These are phyloP conservation scores for Auriscalpium vulgare DNA, from an alignment of 768 basidiomycete species.

Conservation along the genomic window DNA sequence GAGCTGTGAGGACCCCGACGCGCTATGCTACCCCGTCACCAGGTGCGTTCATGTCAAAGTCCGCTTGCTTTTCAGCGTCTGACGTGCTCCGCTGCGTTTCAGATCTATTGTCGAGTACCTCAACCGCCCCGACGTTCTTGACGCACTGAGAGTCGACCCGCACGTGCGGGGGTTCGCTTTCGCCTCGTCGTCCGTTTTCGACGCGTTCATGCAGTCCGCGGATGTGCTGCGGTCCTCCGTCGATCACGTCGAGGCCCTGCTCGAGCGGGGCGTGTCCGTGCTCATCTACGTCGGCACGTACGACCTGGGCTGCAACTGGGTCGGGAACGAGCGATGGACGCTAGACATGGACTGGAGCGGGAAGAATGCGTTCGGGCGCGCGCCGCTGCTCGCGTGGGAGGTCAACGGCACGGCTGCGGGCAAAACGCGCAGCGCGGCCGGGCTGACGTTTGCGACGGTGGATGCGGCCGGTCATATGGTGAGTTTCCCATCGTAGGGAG, in stretches of 20 bases:
- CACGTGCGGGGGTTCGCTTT: conserved; percentile 31
- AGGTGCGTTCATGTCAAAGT: conserved; percentile 18
- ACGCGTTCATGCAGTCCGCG: conserved; percentile 38
- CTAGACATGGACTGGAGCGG: conserved; percentile 54
- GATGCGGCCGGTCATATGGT: conserved; percentile 74
- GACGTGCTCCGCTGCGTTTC: not conserved
- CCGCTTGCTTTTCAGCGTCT: not conserved
- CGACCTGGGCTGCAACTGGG: conserved; percentile 54
- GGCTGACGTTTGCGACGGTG: conserved; percentile 56
- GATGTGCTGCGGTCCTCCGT: conserved; percentile 30
- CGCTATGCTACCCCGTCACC: conserved; percentile 54
- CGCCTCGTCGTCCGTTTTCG: conserved; percentile 35
- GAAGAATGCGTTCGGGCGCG: conserved; percentile 34
- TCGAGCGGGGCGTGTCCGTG: conserved; percentile 45
- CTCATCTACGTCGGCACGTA: conserved; percentile 49
- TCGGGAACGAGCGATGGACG: conserved; percentile 59
- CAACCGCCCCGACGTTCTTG: conserved; percentile 44
- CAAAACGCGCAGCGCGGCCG: conserved; percentile 40
- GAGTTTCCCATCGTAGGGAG: not conserved
- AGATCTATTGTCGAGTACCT: conserved; percentile 59
- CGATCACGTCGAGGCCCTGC: conserved; percentile 40
- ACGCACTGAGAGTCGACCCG: conserved; percentile 54
- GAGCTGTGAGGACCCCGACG: conserved; percentile 41
- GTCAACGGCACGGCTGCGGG: conserved; percentile 48
- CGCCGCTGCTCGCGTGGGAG: conserved; percentile 43